Evolutionary conservation across 208 protist genomes (phyloP), one percentile per base, ranked within the genome.

Genomic region (Trypanosoma cruzi): DNA sequence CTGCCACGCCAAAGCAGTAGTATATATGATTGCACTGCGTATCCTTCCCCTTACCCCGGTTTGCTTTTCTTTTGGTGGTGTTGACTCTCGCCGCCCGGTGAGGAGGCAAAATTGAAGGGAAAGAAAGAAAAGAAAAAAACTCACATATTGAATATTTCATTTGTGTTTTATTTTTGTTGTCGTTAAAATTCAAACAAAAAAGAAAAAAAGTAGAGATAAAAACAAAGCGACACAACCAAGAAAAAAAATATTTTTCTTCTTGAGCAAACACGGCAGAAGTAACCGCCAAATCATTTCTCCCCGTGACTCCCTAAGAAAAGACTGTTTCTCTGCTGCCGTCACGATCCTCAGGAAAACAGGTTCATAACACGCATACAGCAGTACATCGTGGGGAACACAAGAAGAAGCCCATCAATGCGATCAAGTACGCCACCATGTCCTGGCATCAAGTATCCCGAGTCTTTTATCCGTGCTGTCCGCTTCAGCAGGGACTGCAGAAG

Each of bases 351-450:
- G 18, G 67, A 48, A 44, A 77, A 64, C 58, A 42, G 20, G 50
- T 29, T 59, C 10, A 90, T 66, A 36, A 73, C 52, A 42, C 59
- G 64, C 48, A 90, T 48, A 13, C 77, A 68, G 61, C 77, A 81
- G 71, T 92, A 93, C 73, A 93, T 85, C 26, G 92, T 71, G 4
- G 86, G 86, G 66, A 93, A 91, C 6, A 81, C 80, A 24, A 96
- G 52, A 14, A 97, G 78, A 62, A 94, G 73, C 28, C 91, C 91
- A 60, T 96, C 91, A 44, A 97, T 81, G 63, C 91, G 80, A 64
- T 97, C 92, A n/a, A 97, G 81, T 46, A 97, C 81, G 36, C 92
- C 94, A 56, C 94, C 92, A 65, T 98, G 92, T 4, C 90, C 94
- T 32, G 90, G 92, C 22, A 98, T 83, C 49, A 94, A 84, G 36